Evolutionary conservation across 129 eudicot species (phyloP).

Genomic region (Oenanthe sinensis): DNA sequence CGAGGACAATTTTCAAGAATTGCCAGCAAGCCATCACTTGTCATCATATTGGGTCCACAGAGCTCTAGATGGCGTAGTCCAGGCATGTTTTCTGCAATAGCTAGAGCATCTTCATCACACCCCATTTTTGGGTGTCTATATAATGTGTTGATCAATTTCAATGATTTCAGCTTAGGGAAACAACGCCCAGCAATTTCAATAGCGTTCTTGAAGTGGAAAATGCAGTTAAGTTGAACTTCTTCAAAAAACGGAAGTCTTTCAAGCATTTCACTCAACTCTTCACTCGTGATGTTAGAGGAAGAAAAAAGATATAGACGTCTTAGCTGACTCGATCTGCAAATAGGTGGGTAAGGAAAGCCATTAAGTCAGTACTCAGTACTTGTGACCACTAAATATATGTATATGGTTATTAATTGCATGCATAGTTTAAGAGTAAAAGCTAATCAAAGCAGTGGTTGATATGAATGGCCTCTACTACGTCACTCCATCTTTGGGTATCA

Average conservation of each 20-base stretch:
- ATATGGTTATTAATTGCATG: too few species aligned
- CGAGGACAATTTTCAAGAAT: conserved; percentile 48
- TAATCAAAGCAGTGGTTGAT: too few species aligned
- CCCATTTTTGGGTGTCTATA: conserved; percentile 18
- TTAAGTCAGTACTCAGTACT: not conserved
- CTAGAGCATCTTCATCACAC: conserved; percentile 42
- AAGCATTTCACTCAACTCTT: conserved; percentile 23
- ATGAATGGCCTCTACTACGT: too few species aligned
- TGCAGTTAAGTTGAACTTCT: conserved; percentile 37
- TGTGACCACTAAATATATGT: not conserved
- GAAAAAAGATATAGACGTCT: conserved; percentile 26
- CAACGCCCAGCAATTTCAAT: conserved; percentile 27
- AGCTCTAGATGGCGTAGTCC: conserved; percentile 44
- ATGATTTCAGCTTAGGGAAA: conserved; percentile 48
- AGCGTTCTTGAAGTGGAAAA: conserved; percentile 13
- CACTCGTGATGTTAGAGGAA: conserved; percentile 18
- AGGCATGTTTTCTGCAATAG: conserved; percentile 55
- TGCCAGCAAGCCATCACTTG: conserved; percentile 52
- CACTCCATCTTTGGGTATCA: too few species aligned
- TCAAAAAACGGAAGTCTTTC: conserved; percentile 39
- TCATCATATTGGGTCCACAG: conserved; percentile 41
- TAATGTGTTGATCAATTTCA: conserved; percentile 28
- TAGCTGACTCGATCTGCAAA: conserved; percentile 39
- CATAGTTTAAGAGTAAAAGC: not conserved
- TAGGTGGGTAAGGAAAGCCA: not conserved